These are phyloP conservation scores for Salix purpurea DNA, from an alignment of 345 rosid genomes.

Conservation along the genomic window DNA sequence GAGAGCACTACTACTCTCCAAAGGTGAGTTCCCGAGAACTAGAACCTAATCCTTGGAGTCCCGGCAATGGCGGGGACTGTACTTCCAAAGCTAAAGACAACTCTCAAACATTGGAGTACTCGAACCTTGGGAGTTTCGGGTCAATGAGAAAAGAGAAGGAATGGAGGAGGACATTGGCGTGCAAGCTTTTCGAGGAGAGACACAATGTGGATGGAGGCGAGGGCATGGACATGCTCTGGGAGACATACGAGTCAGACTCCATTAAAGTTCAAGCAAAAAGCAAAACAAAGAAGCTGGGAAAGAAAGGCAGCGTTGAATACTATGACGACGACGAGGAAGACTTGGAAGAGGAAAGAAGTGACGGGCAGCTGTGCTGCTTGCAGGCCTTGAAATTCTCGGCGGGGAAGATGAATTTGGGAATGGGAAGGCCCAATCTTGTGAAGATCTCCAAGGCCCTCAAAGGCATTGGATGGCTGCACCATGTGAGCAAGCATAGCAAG, in stretches of 20 bases:
- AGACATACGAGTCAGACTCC: conserved; percentile 63
- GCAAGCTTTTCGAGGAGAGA: conserved; percentile 91
- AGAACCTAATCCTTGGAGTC: conserved; percentile 20
- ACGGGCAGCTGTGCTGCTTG: conserved; percentile 69
- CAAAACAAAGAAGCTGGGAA: conserved; percentile 33
- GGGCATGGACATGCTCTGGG: conserved; percentile 96
- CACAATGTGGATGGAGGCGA: conserved; percentile 49
- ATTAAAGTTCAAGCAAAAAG: conserved; percentile 26
- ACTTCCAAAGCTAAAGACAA: not conserved
- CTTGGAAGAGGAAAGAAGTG: conserved; percentile 45
- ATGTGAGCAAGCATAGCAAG: conserved; percentile 48
- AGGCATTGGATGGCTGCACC: conserved; percentile 75
- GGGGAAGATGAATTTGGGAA: conserved; percentile 86
- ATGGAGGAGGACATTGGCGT: conserved; percentile 92
- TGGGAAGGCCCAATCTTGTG: conserved; percentile 72
- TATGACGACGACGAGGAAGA: conserved; percentile 34
- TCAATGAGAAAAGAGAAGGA: conserved; percentile 88
- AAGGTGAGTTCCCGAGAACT: conserved; percentile 25
- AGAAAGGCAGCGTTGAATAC: conserved; percentile 21
- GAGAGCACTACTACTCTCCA: conserved; percentile 11
- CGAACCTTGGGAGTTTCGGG: conserved; percentile 51
- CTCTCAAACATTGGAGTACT: conserved; percentile 5
- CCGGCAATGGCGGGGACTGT: conserved; percentile 2
- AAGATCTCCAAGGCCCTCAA: conserved; percentile 68
- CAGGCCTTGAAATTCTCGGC: conserved; percentile 87